Base-by-base conservation (phyloP, 495 filamentous ascomycete species). In the Aspergillus avenaceus region DNA sequence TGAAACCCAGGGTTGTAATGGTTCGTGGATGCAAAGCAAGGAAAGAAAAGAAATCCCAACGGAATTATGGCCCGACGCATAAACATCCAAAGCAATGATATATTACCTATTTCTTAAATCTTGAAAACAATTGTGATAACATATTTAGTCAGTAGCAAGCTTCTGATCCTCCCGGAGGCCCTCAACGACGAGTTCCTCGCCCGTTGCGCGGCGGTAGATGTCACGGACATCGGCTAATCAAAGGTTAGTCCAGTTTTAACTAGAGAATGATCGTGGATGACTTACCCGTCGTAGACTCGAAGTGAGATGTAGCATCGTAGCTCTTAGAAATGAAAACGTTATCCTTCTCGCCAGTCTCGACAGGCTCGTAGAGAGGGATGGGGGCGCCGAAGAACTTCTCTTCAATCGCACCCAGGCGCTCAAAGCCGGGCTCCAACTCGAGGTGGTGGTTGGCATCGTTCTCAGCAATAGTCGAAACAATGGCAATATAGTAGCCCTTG, bases 401-500 rank as follows among this genome's bases (percentile, higher is more conserved):
- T 71, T 97, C 91, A 53, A 96, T 93, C 55, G 80, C 81, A 52
- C 95, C 93, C 22, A 99, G 85, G 50, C 93, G 84, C 64, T 97
- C 91, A 54, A 99, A 87, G 49, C 93, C 93, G 19, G 91, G 85
- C 66, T 91, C 86, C 4, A 99, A 84, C 73, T 99, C 93, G 22
- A 96, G 68, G 67, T 97, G 95, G 72, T 95, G 91, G 77, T 99
- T 97, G 52, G 86, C 84, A 53, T 82, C 74, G 32, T 83, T 84
- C 77, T 99, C 93, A 58, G 95, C 89, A 56, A 99, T 96, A 50
- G 95, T 99, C 42, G 90, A 95, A 45, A 99, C 91, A 58, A 96
- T 97, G 52, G 93, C 95, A 58, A 99, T 90, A 75, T 95, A 97
- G 80, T 97, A 97, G 34, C 91, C 93, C 79, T 96, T 96, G 47